These are phyloP conservation scores for Bifiguratus adelaidae DNA, from an alignment of 192 early-diverging fungal genomes.

Conservation along the genomic window DNA sequence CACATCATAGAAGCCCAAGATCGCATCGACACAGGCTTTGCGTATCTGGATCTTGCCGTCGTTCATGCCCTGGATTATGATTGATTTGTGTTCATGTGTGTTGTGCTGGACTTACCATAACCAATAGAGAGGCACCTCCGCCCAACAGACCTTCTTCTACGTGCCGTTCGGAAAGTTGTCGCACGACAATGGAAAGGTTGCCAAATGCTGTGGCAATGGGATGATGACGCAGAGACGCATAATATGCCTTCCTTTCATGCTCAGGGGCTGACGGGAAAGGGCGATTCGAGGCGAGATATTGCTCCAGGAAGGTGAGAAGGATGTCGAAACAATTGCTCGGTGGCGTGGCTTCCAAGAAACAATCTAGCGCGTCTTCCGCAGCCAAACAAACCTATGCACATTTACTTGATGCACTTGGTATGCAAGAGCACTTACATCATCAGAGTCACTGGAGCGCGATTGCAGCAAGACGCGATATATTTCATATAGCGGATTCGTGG, in stretches of 20 bases:
- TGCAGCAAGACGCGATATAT: too few relatives aligned
- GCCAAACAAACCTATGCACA: conserved; percentile 13
- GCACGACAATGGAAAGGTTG: conserved; percentile 14
- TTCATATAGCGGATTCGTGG: too few relatives aligned
- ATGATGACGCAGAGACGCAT: conserved; percentile 1
- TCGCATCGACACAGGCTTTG: conserved; percentile 21
- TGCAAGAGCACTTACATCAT: conserved; percentile 1
- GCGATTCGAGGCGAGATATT: too few relatives aligned
- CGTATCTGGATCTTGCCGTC: conserved; percentile 11
- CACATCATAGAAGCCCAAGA: conserved; percentile 21
- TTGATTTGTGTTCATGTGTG: background rate
- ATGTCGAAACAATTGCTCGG: conserved; percentile 18
- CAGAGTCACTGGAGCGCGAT: background rate
- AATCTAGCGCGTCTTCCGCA: conserved; percentile 24
- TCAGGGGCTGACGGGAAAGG: conserved; percentile 4
- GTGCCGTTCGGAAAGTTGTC: conserved; percentile 6
- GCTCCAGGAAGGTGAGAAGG: conserved; percentile 2
- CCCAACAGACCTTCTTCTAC: conserved; percentile 13
- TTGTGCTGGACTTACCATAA: conserved; percentile 5
- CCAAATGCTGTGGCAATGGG: conserved; percentile 19
- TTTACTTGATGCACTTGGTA: background rate
- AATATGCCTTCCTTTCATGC: background rate
- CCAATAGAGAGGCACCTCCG: conserved; percentile 13
- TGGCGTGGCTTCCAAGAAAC: conserved; percentile 10
- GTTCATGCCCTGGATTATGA: conserved; percentile 12